Evolutionary conservation across 1,284 basidiomycete species (phyloP).

Genomic region (Ceratobasidium sp.): DNA sequence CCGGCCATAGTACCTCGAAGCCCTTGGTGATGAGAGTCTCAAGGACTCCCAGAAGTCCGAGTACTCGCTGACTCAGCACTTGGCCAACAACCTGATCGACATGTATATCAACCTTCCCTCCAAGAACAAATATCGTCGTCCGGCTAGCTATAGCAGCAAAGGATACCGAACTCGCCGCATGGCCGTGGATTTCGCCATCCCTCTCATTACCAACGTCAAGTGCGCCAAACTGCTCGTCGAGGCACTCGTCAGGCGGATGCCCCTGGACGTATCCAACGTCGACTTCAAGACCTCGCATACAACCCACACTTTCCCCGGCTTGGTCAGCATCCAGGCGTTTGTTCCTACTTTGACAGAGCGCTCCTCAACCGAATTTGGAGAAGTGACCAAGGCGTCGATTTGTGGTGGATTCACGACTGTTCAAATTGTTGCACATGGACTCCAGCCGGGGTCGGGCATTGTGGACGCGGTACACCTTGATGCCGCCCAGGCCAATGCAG

Average conservation of each 20-base stretch:
- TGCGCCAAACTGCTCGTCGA: constrained; percentile 97
- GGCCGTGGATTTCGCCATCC: constrained; percentile 99
- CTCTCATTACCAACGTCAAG: constrained; percentile 98
- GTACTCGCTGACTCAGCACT: constrained; percentile 92
- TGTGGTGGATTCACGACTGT: constrained; percentile 87
- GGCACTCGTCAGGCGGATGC: constrained; percentile 86
- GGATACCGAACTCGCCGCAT: constrained; percentile 97
- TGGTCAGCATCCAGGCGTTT: constrained; percentile 89
- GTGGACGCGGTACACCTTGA: constrained; percentile 74
- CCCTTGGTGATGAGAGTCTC: constrained; percentile 74
- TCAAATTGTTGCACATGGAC: constrained; percentile 77
- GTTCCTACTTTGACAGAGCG: constrained; percentile 75
- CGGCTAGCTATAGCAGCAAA: constrained; percentile 95
- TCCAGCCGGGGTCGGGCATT: constrained; percentile 58
- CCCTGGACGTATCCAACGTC: constrained; percentile 87
- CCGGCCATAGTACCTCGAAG: constrained; percentile 80
- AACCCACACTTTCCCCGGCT: constrained; percentile 90
- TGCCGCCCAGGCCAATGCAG: constrained; percentile 67
- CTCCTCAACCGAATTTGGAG: constrained; percentile 67
- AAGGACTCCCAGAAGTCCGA: constrained; percentile 86
- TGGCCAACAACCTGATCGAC: constrained; percentile 95
- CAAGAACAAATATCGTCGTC: constrained; percentile 97
- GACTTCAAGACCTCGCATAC: constrained; percentile 96
- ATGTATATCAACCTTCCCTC: constrained; percentile 99
- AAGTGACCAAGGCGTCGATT: constrained; percentile 79